A percentile compares a stretch with the other conserved stretches of the same genome.
Conservation (phyloP, 805 yeast genomes). For the Priceomyces castillae region DNA sequence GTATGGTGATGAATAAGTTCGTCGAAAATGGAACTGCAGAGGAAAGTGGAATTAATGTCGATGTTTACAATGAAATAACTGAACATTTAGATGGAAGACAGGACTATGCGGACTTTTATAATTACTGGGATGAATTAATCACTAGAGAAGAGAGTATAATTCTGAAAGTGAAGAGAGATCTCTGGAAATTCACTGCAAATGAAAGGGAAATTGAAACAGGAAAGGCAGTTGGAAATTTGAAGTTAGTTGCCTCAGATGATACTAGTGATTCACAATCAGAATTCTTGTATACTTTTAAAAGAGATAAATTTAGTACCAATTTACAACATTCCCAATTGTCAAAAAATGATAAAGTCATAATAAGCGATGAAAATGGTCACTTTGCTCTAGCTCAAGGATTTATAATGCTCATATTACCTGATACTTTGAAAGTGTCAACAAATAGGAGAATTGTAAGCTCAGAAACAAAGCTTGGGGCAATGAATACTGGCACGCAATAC, state of each 20-base stretch:
- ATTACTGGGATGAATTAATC: constrained; percentile 70
- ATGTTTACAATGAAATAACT: constrained; percentile 48
- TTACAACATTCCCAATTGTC: constrained; percentile 45
- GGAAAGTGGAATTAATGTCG: constrained; percentile 50
- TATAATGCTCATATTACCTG: constrained; percentile 44
- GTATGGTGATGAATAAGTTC: constrained; percentile 65
- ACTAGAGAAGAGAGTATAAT: constrained; percentile 69
- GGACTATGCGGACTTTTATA: constrained; percentile 53
- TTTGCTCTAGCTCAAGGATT: constrained; percentile 68
- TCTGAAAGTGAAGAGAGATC: constrained; percentile 51
- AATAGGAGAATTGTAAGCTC: constrained; percentile 51
- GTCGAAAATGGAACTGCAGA: constrained; percentile 57
- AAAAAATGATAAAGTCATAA: constrained; percentile 59
- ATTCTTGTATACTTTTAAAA: constrained; percentile 50
- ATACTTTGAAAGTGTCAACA: constrained; percentile 48
- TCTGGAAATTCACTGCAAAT: constrained; percentile 62
- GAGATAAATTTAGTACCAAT: constrained; percentile 16
- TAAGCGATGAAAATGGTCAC: constrained; percentile 81
- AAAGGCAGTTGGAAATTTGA: constrained; percentile 52
- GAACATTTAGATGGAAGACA: constrained; percentile 42
- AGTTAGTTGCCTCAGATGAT: constrained; percentile 31
- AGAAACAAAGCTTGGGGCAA: constrained; percentile 38
- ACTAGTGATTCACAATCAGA: constrained; percentile 19
- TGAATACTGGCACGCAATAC: constrained; percentile 52
- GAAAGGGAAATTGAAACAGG: constrained; percentile 65